Base-by-base conservation (phyloP, 805 yeast species). In the Barnettozyma californica region DNA sequence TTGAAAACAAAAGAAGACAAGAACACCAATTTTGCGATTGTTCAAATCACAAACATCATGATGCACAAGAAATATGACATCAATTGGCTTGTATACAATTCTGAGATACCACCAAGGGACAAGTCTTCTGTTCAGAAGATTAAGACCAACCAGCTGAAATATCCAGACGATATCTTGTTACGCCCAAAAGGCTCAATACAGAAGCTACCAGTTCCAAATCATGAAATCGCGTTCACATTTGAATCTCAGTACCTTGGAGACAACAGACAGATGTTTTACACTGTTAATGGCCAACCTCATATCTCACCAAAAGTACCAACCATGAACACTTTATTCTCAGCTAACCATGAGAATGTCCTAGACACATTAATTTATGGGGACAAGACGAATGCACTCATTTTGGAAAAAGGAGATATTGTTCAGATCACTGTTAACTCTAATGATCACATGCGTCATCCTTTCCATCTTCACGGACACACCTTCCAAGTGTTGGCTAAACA, bases 391-490 rank as follows among this genome's bases (percentile, higher is more conserved):
- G 68, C 86, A 0, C 76, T 74, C 57, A 74, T 88, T 2, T 67
- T 89, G 20, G 77, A 78, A 48, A 61, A 71, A 5, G 78, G 77
- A 44, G 87, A 84, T 42, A 75, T 83, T 41, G 76, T 91, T 37
- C 96, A 90, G 58, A 64, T 90, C 36, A 83, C 87, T 1, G 65
- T 90, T 34, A 85, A 88, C 61, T 88, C 89, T 58, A 72, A 72
- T 53, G 97, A 90, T 62, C 84, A 84, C 10, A 85, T 88, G 57
- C 80, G 80, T 53, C 91, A 84, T 60, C 90, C 90, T 14, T 83
- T 84, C 78, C 91, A 84, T 63, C 71, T 84, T 55, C 91, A 84
- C 56, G 91, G 91, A 9, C 90, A 84, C 60, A 76, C 68, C 46
- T 84, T 84, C 70, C 89, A 83, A 65, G 68, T 83, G 4, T 10